Base-by-base conservation (phyloP, 148 eudicot genomes). In the Mesembryanthemum crystallinum region DNA sequence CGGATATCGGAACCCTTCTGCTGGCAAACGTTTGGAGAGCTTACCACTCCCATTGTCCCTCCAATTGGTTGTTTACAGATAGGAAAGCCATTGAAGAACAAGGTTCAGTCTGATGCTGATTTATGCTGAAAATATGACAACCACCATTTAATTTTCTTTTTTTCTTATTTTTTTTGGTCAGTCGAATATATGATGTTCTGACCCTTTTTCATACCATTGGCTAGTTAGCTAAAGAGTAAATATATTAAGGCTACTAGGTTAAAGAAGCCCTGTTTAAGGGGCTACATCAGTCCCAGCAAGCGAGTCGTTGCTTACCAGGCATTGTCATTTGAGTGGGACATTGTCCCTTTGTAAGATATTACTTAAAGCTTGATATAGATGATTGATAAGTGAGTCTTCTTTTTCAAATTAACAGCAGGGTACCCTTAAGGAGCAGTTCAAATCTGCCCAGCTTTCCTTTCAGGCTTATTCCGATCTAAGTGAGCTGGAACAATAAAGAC, bases 11-110 rank as follows among this genome's bases (percentile, higher is more conserved):
- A 89, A 55, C 90, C 96, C 47, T 94, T 78, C 74, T 94, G 98
- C 78, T 94, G 98, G 98, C 87, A 89, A 59, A 75, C 97, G 11
- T 92, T 86, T 59, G 98, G 97, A 75, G 90, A 85, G 78, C 70
- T 90, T 62, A 84, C 76, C 35, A 75, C 95, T 55, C 91, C 93
- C 0, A 88, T 88, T 57, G 71, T 81, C 58, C 98, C 98, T 72
- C 92, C 90, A 33, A 77, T 92, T 30, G 83, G 80, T 75, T 92
- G 98, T 70, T 81, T 94, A 29, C 87, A 80, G 67, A 60, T 78
- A 67, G 91, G 90, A 49, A 89, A 94, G 79, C 93, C 97, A 35
- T 64, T 83, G 73, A 87, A 74, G 83, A 89, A 79, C 82, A 83
- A 72, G 80, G 77, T 88, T 84, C 98, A 91, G 39, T 73, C 83